These are phyloP conservation scores for Thelephora aurantiotincta DNA, from an alignment of 768 basidiomycete species.

Conservation along the genomic window DNA sequence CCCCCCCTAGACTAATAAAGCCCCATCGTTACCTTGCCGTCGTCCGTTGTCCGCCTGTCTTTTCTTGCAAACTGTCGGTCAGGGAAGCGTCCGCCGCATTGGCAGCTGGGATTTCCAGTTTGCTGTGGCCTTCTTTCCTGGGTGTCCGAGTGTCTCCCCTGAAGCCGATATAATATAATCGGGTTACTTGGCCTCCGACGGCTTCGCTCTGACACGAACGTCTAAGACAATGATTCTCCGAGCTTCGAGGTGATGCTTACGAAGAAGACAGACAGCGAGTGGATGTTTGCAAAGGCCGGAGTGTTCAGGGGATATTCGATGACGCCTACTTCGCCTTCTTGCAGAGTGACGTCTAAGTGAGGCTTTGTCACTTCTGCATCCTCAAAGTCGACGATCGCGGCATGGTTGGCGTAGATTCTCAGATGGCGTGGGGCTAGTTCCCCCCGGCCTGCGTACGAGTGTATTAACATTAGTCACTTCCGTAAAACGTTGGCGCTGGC, in stretches of 20 bases:
- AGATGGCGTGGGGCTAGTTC: slow-evolving; percentile 65
- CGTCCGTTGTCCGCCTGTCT: slow-evolving; percentile 43
- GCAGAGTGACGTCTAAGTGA: slow-evolving; percentile 54
- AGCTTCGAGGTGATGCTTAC: slow-evolving; percentile 29
- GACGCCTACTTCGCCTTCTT: slow-evolving; percentile 54
- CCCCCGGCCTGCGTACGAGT: slow-evolving; percentile 42
- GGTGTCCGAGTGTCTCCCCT: slow-evolving; percentile 50
- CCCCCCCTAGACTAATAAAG: too few species aligned
- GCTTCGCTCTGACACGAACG: slow-evolving; percentile 39
- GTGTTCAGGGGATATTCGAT: slow-evolving; percentile 69
- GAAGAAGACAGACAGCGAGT: slow-evolving; percentile 64
- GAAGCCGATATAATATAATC: slow-evolving; percentile 75
- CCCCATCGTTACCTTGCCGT: slow-evolving; percentile 33
- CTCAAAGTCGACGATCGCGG: slow-evolving; percentile 63
- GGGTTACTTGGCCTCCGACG: slow-evolving; percentile 45
- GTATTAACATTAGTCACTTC: slow-evolving; percentile 3
- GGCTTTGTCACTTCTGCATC: slow-evolving; percentile 59
- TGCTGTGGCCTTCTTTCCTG: slow-evolving; percentile 44
- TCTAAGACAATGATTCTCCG: slow-evolving; percentile 1
- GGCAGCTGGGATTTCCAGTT: slow-evolving; percentile 66
- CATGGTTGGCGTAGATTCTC: slow-evolving; percentile 59
- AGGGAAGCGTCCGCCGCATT: slow-evolving; percentile 63
- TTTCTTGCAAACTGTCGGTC: slow-evolving; percentile 44
- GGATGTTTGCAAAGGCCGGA: slow-evolving; percentile 64
- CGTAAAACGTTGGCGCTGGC: slow-evolving; percentile 3